Base-by-base conservation (phyloP, 176 grass and related monocot species). In the Eragrostis curvula region DNA sequence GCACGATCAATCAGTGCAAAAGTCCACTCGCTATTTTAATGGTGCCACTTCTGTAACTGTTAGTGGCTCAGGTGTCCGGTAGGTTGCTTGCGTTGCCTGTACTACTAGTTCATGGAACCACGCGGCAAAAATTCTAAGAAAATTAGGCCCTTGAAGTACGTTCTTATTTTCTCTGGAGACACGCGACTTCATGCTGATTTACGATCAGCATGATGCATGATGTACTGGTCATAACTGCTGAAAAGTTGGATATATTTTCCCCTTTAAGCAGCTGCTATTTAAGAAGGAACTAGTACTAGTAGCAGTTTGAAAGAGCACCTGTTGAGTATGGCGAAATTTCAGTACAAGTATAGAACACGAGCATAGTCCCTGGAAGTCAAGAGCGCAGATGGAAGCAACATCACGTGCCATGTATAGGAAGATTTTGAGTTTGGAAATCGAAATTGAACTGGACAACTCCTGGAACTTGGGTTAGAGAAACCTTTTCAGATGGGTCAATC, bases 41-140 rank as follows among this genome's bases (percentile, higher is more conserved):
- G 44, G 3, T 2, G 24, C 70, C 70, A 89, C 76, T 89, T 84
- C 36, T 41, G 45, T 45, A 36, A 62, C 43, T 21, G 24, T 77
- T 77, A 88, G 74, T 67, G 87, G 70, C 21, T 53, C 87, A 75
- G 43, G 45, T 79, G 75, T 84, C 12, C 1, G 67, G 25, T 27
- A 40, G 44, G 59, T 16, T 70, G 66, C 45, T 77, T 62, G 53
- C 28, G 43, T 46, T 21, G 18, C 68, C 45, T 46, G 57, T 79
- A 65, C 50, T 43, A 28, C 48, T 49, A 64, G 67, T 21, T 39
- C 39, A 80, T 24, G 69, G 58, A 39, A 56, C 78, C 16, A 44
- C 50, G 6, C 63, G 12, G 58, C 39, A 41, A 28, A 18, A 64
- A 56, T 50, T 71, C 39, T 18, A 56, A 24, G 1, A 44, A 80